Evolutionary conservation across 2,329 filamentous ascomycete genomes (phyloP), one percentile per base, ranked within the genome.

Genomic region (Colletotrichum tofieldiae): DNA sequence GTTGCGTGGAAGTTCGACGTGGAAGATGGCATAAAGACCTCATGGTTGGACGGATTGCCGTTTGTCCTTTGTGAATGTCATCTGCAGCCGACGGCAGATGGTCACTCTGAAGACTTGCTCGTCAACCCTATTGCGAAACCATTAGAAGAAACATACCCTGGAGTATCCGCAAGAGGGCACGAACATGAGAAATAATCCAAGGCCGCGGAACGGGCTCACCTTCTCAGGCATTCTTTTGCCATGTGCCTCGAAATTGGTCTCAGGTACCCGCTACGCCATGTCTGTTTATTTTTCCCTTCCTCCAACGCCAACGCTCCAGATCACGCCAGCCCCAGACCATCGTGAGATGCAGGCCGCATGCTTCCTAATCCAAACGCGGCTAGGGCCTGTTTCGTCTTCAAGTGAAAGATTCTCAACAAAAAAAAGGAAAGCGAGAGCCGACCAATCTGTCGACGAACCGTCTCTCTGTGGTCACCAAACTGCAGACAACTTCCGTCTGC

Each of bases 371-470:
- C 70, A 5, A 65, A 72, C 37, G 12, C 11, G 70, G 70, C 59
- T 72, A 72, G 60, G 54, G 20, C 29, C 54, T 65, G 70, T 70
- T 70, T 70, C 65, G 47, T 70, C 66, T 60, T 47, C 70, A 49
- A 72, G 60, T 54, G 59, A 37, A 47, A 49, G 70, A 35, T 65
- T 65, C 70, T 65, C 70, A 72, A 72, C 70, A 72, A 70, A 70
- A 72, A 68, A 55, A 63, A 72, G 58, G 45, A 72, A 72, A n/a
- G 35, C 47, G 16, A 54, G 45, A 35, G 18, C 39, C 51, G 59
- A 29, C 32, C 37, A 49, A n/a, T 59, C 29, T 59, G 35, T 59
- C 12, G 59, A 59, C 45, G 52, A 64, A 64, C 52, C 51, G 37
- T 52, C 37, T 47, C 47, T 29, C 55, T 39, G 52, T 39, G 37